Conservation (phyloP, 2,329 filamentous ascomycete species). For the Shiraia sp. region DNA sequence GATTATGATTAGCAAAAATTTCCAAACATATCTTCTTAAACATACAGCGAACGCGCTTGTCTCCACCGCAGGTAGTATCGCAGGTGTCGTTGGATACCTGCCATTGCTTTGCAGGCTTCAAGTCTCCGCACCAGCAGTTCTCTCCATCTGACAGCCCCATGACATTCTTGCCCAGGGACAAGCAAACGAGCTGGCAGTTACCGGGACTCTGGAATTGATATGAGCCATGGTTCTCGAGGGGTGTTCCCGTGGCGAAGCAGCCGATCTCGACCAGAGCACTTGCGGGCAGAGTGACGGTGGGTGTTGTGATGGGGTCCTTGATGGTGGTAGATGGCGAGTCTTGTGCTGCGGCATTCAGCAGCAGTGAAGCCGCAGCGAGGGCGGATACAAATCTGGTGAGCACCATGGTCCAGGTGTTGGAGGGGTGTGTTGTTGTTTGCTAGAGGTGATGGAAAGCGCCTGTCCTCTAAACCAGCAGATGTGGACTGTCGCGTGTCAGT, state of each 20-base stretch:
- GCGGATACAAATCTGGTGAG: slow-evolving; percentile 36
- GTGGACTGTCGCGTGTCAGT: slow-evolving; percentile 28
- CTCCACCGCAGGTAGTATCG: slow-evolving; percentile 66
- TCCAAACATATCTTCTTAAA: slow-evolving; percentile 8
- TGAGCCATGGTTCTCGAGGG: slow-evolving; percentile 52
- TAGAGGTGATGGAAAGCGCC: slow-evolving; percentile 9
- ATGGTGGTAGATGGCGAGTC: slow-evolving; percentile 18
- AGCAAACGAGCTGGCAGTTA: slow-evolving; percentile 59
- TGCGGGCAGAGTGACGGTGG: slow-evolving; percentile 33
- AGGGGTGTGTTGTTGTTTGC: slow-evolving; percentile 4
- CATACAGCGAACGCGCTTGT: slow-evolving; percentile 65
- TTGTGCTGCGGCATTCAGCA: slow-evolving; percentile 30
- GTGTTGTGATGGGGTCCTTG: slow-evolving; percentile 32
- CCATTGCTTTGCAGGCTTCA: slow-evolving; percentile 62
- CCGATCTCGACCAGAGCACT: slow-evolving; percentile 46
- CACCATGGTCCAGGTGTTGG: slow-evolving; percentile 33
- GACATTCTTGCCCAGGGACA: slow-evolving; percentile 55
- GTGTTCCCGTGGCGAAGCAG: slow-evolving; percentile 56
- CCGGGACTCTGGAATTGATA: slow-evolving; percentile 60
- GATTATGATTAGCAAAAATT: slow-evolving; percentile 22
- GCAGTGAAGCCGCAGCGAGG: slow-evolving; percentile 35
- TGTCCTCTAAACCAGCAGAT: slow-evolving; percentile 24
- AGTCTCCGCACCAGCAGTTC: slow-evolving; percentile 74
- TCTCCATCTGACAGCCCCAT: slow-evolving; percentile 64
- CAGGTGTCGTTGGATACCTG: slow-evolving; percentile 65